phyloP scores from a whole-genome alignment of 441 rosid genomes.

The Populus hybrid region DNA sequence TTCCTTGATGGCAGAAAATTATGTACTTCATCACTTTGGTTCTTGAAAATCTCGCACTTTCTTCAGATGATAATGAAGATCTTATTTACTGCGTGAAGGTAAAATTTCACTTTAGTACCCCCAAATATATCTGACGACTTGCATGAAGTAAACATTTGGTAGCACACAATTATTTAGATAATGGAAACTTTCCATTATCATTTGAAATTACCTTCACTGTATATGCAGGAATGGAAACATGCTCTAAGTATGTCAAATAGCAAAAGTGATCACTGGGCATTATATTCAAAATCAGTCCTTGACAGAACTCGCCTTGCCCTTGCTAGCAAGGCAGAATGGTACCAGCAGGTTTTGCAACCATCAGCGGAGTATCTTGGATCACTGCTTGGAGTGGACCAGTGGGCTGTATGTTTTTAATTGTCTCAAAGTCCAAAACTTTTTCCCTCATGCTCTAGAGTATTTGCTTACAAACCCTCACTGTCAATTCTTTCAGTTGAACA shows the following conservation, averaged over 20 bases:
- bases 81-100: slow-evolving; percentile 93
- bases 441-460: background rate
- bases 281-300: slow-evolving; percentile 91
- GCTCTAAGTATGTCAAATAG: slow-evolving; percentile 63
- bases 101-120: slow-evolving; percentile 5
- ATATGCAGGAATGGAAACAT: slow-evolving; percentile 78
- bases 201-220: slow-evolving; percentile 14
- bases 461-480: slow-evolving; percentile 2
- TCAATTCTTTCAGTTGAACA: slow-evolving; percentile 53
- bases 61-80: slow-evolving; percentile 94
- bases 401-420: slow-evolving; percentile 69
- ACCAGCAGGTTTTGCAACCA: slow-evolving; percentile 83
- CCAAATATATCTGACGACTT: background rate
- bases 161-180: background rate
- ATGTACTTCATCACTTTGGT: slow-evolving; percentile 78
- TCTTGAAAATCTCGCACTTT: slow-evolving; percentile 93
- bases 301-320: slow-evolving; percentile 96
- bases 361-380: slow-evolving; percentile 97
- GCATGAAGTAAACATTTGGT: background rate
- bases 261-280: slow-evolving; percentile 73
- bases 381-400: slow-evolving; percentile 73
- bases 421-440: slow-evolving; percentile 3
- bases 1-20: slow-evolving; percentile 60
- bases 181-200: slow-evolving; percentile 4
- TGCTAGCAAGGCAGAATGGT: slow-evolving; percentile 84